These are phyloP conservation scores for Aspergillus fumigatiaffinis DNA, from an alignment of 2,329 filamentous ascomycete species.

Conservation along the genomic window DNA sequence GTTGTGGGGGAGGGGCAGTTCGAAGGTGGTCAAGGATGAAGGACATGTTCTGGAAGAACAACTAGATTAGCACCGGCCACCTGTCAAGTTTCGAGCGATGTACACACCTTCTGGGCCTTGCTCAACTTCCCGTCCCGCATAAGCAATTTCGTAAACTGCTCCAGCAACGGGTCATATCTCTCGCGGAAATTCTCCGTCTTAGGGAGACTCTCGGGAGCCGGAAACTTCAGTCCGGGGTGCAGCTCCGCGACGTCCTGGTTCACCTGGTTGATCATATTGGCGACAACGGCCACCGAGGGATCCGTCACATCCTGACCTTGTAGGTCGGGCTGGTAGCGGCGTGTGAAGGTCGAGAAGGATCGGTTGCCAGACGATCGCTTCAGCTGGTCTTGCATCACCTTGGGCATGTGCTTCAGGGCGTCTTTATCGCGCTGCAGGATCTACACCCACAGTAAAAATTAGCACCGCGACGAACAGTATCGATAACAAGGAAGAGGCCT, in stretches of 20 bases:
- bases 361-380: constrained; percentile 46
- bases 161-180: constrained; percentile 79
- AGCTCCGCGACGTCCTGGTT: constrained; percentile 31
- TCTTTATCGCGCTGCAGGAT: constrained; percentile 62
- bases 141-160: constrained; percentile 83
- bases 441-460: constrained; percentile 36
- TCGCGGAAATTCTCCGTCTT: constrained; percentile 64
- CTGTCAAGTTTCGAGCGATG: neutral
- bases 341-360: constrained; percentile 56
- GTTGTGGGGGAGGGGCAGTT: constrained; percentile 72
- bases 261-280: constrained; percentile 34
- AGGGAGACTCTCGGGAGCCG: constrained; percentile 64
- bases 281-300: constrained; percentile 30
- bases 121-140: constrained; percentile 91
- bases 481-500: constrained; percentile 14
- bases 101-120: constrained; percentile 74
- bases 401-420: constrained; percentile 58
- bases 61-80: neutral
- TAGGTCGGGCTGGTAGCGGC: constrained; percentile 32
- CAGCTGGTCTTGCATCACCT: constrained; percentile 61
- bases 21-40: constrained; percentile 78
- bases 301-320: constrained; percentile 23
- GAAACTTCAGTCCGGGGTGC: constrained; percentile 69
- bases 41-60: constrained; percentile 67
- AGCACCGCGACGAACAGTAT: neutral